Evolutionary conservation across 2,329 filamentous ascomycete species (phyloP).

Genomic region (Purpureocillium takamizusanense): DNA sequence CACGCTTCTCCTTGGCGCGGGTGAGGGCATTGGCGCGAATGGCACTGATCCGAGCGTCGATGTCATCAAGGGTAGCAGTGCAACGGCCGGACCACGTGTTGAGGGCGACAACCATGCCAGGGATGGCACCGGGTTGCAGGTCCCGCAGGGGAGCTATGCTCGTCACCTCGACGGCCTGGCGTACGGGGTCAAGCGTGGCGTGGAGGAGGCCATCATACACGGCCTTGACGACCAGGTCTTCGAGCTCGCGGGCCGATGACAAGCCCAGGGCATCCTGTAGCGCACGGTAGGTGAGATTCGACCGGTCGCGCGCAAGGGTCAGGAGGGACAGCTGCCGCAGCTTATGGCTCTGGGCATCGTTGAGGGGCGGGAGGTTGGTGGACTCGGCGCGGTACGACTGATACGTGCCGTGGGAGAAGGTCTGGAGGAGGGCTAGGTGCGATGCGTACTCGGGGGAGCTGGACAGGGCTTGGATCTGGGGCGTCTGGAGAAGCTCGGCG

Average conservation of each 20-base stretch:
- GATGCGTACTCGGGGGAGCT: slow-evolving; percentile 49
- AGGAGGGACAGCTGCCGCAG: slow-evolving; percentile 86
- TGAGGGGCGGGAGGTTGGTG: slow-evolving; percentile 59
- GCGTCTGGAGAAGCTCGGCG: slow-evolving; percentile 77
- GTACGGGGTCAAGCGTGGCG: slow-evolving; percentile 74
- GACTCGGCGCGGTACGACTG: slow-evolving; percentile 49
- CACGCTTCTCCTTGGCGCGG: slow-evolving; percentile 40
- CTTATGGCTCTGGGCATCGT: slow-evolving; percentile 66
- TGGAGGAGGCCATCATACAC: slow-evolving; percentile 79
- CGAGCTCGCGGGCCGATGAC: slow-evolving; percentile 58
- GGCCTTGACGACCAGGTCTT: slow-evolving; percentile 77
- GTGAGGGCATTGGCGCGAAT: slow-evolving; percentile 52
- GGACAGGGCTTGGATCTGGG: slow-evolving; percentile 67
- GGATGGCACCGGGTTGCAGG: slow-evolving; percentile 63
- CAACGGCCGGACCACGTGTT: slow-evolving; percentile 73
- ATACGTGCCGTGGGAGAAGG: slow-evolving; percentile 92
- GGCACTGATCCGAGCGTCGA: slow-evolving; percentile 64
- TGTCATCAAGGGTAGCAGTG: slow-evolving; percentile 58
- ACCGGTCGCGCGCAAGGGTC: slow-evolving; percentile 60
- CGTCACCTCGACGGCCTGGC: slow-evolving; percentile 65
- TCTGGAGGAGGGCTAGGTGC: slow-evolving; percentile 65
- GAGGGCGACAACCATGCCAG: slow-evolving; percentile 58
- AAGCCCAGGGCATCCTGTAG: slow-evolving; percentile 63
- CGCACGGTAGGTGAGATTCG: slow-evolving; percentile 62
- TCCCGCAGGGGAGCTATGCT: slow-evolving; percentile 82